phyloP scores from a whole-genome alignment of 202 grass and related monocot species.

The Tripidium arundinaceum region DNA sequence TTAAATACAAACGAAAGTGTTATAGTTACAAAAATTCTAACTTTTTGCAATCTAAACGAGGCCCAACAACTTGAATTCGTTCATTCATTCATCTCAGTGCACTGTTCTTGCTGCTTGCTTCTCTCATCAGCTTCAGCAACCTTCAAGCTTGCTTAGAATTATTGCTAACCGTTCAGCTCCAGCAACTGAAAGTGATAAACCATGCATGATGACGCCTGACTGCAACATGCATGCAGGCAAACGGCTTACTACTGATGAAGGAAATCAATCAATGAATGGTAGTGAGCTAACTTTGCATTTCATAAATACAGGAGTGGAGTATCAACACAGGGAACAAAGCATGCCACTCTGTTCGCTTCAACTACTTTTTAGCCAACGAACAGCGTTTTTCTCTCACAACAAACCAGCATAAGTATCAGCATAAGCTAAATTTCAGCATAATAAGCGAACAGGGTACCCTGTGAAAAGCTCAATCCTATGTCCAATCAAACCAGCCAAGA shows the following conservation, averaged over 20 bases:
- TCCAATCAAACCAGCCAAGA: conserved; percentile 26
- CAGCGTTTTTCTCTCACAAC: no score
- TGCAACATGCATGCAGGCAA: background rate
- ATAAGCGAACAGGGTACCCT: no score
- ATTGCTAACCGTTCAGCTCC: background rate
- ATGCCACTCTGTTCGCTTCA: no score
- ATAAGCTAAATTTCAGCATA: no score
- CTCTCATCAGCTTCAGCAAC: background rate
- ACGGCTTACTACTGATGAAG: background rate
- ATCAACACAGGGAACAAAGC: background rate
- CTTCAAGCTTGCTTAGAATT: background rate
- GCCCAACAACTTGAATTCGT: background rate
- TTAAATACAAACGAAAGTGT: no score
- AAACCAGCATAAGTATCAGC: no score
- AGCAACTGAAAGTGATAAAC: conserved; percentile 17
- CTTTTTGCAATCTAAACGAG: no score
- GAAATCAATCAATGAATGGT: background rate
- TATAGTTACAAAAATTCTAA: no score
- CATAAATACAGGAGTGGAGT: background rate
- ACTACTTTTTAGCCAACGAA: no score
- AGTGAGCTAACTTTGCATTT: background rate
- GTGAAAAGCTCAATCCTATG: no score
- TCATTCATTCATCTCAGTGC: conserved; percentile 12
- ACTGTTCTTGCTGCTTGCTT: background rate
- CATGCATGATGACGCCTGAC: conserved; percentile 2